These are phyloP conservation scores for Cercospora beticola DNA, from an alignment of 2,329 filamentous ascomycete genomes.

Conservation along the genomic window DNA sequence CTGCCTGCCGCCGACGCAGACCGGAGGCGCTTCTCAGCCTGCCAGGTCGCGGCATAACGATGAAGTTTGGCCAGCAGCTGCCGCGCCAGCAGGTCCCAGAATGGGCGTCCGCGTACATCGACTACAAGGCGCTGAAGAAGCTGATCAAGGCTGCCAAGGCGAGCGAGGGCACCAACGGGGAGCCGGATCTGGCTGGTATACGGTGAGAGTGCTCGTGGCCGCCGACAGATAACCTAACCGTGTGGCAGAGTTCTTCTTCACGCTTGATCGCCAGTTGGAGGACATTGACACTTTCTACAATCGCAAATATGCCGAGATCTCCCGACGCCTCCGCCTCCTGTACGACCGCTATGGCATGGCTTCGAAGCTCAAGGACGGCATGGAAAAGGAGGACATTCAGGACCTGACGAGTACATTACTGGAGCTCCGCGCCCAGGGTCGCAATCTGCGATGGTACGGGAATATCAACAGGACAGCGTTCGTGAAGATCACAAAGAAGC, in stretches of 20 bases:
- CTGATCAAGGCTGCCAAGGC: constrained; percentile 79
- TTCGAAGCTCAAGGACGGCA: constrained; percentile 65
- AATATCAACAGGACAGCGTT: constrained; percentile 95
- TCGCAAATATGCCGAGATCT: constrained; percentile 84
- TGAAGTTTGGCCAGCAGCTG: constrained; percentile 56
- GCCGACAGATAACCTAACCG: constrained; percentile 30
- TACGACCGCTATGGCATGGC: constrained; percentile 82
- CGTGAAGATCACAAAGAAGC: constrained; percentile 97
- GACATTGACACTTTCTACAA: constrained; percentile 97
- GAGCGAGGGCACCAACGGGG: constrained; percentile 56
- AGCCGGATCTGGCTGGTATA: constrained; percentile 85
- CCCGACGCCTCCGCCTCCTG: constrained; percentile 78
- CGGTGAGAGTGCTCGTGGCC: constrained; percentile 41
- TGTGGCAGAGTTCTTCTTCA: constrained; percentile 85
- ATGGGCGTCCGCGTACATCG: constrained; percentile 81
- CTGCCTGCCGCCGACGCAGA: constrained; percentile 5
- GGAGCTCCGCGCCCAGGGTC: constrained; percentile 80
- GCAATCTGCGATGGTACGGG: constrained; percentile 96
- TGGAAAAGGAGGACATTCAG: constrained; percentile 86
- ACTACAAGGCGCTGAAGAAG: constrained; percentile 92
- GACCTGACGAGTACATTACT: constrained; percentile 88
- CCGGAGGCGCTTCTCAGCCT: neutral
- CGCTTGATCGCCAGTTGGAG: constrained; percentile 93
- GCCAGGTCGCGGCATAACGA: constrained; percentile 11
- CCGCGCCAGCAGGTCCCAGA: constrained; percentile 82